Evolutionary conservation across 441 rosid species (phyloP).

Genomic region (Erysimum cheiri): DNA sequence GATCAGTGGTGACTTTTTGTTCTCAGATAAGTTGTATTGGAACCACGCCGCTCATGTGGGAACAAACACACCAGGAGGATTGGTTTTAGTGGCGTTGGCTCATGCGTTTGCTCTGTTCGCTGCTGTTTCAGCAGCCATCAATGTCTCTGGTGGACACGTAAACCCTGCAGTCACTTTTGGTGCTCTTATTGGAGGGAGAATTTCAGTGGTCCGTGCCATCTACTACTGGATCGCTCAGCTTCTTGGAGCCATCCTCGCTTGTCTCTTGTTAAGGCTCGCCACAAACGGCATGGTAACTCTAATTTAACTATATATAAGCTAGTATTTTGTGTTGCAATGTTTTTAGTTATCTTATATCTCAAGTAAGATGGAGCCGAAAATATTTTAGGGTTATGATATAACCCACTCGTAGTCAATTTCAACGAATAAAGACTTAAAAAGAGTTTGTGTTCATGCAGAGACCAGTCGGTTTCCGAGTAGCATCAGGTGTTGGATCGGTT

Average conservation of each 20-base stretch:
- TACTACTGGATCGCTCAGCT: conserved; percentile 66
- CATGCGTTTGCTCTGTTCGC: conserved; percentile 75
- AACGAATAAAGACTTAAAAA: not conserved
- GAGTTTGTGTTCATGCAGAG: conserved; percentile 53
- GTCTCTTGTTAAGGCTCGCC: conserved; percentile 64
- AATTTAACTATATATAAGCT: not conserved
- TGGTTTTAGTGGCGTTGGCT: conserved; percentile 70
- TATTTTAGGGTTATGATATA: not conserved
- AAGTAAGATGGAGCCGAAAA: not conserved
- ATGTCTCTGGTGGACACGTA: conserved; percentile 78
- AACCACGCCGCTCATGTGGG: conserved; percentile 43
- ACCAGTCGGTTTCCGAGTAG: conserved; percentile 65
- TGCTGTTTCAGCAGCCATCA: conserved; percentile 69
- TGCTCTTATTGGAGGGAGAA: conserved; percentile 76
- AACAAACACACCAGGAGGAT: conserved; percentile 53
- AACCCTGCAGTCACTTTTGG: conserved; percentile 86
- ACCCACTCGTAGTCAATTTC: not conserved
- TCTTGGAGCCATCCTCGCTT: conserved; percentile 57
- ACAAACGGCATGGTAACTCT: conserved; percentile 58
- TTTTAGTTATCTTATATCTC: not conserved
- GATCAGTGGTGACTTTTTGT: not conserved
- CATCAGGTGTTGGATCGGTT: conserved; percentile 59
- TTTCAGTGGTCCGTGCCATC: conserved; percentile 55
- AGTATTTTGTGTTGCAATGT: not conserved
- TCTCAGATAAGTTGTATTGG: conserved; percentile 60